phyloP scores from a whole-genome alignment of 2,329 filamentous ascomycete genomes.

The Phialophora tarda region DNA sequence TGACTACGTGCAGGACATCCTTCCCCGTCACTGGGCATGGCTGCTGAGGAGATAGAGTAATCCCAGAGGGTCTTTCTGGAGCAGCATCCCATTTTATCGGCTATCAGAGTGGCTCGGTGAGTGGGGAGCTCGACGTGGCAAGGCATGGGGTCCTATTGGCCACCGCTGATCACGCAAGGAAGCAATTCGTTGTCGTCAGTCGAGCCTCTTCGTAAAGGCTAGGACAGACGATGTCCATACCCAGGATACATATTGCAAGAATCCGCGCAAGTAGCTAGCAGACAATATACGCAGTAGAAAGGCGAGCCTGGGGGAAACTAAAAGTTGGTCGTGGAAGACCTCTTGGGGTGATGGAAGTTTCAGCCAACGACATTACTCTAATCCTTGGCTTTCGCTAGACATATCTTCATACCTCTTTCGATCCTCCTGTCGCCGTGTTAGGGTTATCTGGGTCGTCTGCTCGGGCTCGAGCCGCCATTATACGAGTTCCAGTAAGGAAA shows the following conservation, averaged over 20 bases:
- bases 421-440: too few species aligned
- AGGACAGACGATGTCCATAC: neutral
- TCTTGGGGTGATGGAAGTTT: too few species aligned
- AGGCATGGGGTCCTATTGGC: neutral
- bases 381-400: too few species aligned
- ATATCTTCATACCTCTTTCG: too few species aligned
- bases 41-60: neutral
- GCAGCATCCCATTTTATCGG: neutral
- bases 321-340: too few species aligned
- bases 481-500: too few species aligned
- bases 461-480: too few species aligned
- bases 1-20: neutral
- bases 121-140: neutral
- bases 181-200: neutral
- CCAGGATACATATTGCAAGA: neutral
- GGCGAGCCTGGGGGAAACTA: too few species aligned
- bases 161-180: neutral
- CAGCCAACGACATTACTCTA: too few species aligned
- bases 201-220: neutral
- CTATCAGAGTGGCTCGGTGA: too few species aligned
- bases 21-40: neutral
- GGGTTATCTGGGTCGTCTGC: too few species aligned
- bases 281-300: too few species aligned
- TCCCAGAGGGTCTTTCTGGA: neutral
- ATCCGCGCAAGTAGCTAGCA: neutral